phyloP scores from a whole-genome alignment of 805 yeast species.

The Saturnispora diversa region DNA sequence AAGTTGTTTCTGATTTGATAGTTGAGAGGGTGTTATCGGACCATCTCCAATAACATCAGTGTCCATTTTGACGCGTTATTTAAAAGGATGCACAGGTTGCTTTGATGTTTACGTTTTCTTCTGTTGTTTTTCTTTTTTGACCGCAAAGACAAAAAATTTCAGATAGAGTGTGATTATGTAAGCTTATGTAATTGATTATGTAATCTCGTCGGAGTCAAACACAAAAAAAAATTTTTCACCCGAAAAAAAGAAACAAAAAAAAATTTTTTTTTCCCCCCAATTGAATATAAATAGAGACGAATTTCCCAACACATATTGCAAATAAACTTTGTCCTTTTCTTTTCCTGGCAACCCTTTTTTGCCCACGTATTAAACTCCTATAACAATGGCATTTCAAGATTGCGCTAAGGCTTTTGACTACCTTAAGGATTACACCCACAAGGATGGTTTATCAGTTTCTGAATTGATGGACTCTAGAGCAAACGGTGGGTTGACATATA shows the following conservation, averaged over 20 bases:
- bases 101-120: not conserved
- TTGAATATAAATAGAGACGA: constrained; percentile 7
- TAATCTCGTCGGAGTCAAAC: constrained; percentile 3
- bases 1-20: not conserved
- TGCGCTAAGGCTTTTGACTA: constrained; percentile 56
- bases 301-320: not conserved
- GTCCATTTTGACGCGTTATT: not conserved
- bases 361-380: constrained; percentile 8
- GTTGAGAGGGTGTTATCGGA: not conserved
- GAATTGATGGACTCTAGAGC: constrained; percentile 81
- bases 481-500: constrained; percentile 96
- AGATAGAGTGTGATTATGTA: too few relatives aligned
- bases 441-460: constrained; percentile 80
- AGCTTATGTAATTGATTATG: too few relatives aligned
- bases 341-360: constrained; percentile 24
- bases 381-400: constrained; percentile 27
- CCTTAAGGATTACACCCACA: constrained; percentile 54
- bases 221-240: constrained; percentile 1
- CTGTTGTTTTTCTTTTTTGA: not conserved
- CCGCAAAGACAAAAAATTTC: not conserved
- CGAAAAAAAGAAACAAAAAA: not conserved
- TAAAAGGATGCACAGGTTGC: not conserved
- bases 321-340: constrained; percentile 8
- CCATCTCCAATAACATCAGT: not conserved
- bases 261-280: constrained; percentile 5